Percentiles rank a stretch among this genome's conserved stretches.
Conservation (phyloP, 768 basidiomycete genomes). For the Gymnopilus junonius region DNA sequence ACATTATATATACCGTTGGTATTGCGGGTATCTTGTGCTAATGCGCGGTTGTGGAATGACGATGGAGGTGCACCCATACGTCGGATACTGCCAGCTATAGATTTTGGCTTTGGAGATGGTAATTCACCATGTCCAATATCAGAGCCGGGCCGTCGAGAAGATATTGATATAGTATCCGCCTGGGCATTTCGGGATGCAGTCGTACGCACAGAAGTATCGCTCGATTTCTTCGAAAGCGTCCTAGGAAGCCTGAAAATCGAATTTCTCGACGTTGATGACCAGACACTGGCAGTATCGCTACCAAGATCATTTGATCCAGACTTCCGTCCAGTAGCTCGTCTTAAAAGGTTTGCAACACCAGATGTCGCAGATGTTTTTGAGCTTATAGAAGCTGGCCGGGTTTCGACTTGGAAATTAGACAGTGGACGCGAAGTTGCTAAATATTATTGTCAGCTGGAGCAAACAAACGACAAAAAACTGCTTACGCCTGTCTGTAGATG, state of each 20-base stretch:
- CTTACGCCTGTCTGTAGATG: slow-evolving; percentile 39
- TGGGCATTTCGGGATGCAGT: slow-evolving; percentile 40
- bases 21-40: slow-evolving; percentile 43
- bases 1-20: slow-evolving; percentile 43
- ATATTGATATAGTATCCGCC: slow-evolving; percentile 45
- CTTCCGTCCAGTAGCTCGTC: slow-evolving; percentile 48
- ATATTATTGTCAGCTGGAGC: background rate
- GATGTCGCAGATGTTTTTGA: slow-evolving; percentile 59
- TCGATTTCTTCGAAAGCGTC: slow-evolving; percentile 51
- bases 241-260: slow-evolving; percentile 43
- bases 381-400: slow-evolving; percentile 55
- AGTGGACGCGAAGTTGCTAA: slow-evolving; percentile 39
- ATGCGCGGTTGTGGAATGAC: slow-evolving; percentile 48
- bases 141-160: slow-evolving; percentile 44
- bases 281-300: slow-evolving; percentile 53
- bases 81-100: slow-evolving; percentile 48
- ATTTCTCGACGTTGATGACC: slow-evolving; percentile 40
- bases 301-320: slow-evolving; percentile 42
- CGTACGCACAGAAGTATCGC: slow-evolving; percentile 51
- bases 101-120: slow-evolving; percentile 41
- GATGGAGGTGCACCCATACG: slow-evolving; percentile 61
- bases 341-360: slow-evolving; percentile 54
- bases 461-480: slow-evolving; percentile 1
- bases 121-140: slow-evolving; percentile 32
- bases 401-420: slow-evolving; percentile 46